Percentiles rank a stretch among this genome's conserved stretches.
These are phyloP conservation scores for Fusarium caatingaense DNA, from an alignment of 2,329 filamentous ascomycete species.

Conservation along the genomic window DNA sequence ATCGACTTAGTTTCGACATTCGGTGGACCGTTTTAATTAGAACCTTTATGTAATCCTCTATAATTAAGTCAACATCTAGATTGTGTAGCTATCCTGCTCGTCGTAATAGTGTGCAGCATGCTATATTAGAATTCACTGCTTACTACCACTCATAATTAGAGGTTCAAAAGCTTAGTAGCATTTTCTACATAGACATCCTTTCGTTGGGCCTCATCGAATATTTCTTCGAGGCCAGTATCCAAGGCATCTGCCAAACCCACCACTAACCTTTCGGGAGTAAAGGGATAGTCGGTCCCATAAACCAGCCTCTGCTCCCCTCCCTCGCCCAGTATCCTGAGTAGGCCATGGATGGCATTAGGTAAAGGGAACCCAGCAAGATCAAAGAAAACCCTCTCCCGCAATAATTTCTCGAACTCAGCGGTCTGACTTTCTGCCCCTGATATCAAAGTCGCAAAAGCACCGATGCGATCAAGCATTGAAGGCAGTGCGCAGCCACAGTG, in stretches of 20 bases:
- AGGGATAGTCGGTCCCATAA: conserved; percentile 8
- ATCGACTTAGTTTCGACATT: too few species aligned
- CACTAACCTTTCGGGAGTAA: background rate
- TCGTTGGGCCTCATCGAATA: background rate
- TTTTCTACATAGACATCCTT: too few species aligned
- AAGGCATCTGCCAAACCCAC: background rate
- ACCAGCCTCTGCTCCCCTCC: conserved; percentile 3
- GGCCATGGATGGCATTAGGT: background rate
- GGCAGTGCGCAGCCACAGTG: conserved; percentile 7
- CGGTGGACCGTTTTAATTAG: too few species aligned
- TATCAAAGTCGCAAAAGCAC: background rate
- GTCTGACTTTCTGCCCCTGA: conserved; percentile 1
- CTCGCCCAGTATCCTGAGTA: background rate
- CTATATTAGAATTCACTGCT: too few species aligned
- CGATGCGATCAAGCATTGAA: conserved; percentile 6
- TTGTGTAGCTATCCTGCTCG: too few species aligned
- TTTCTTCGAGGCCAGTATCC: background rate
- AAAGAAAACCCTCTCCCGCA: conserved; percentile 3
- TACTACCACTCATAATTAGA: too few species aligned
- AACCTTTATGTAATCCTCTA: too few species aligned
- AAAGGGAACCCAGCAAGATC: conserved; percentile 6
- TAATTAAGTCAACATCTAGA: too few species aligned
- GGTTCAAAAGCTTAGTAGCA: too few species aligned
- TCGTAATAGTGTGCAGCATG: too few species aligned
- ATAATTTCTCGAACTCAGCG: background rate